These are phyloP conservation scores for Rutstroemia sp. DNA, from an alignment of 2,329 filamentous ascomycete species.

Conservation along the genomic window DNA sequence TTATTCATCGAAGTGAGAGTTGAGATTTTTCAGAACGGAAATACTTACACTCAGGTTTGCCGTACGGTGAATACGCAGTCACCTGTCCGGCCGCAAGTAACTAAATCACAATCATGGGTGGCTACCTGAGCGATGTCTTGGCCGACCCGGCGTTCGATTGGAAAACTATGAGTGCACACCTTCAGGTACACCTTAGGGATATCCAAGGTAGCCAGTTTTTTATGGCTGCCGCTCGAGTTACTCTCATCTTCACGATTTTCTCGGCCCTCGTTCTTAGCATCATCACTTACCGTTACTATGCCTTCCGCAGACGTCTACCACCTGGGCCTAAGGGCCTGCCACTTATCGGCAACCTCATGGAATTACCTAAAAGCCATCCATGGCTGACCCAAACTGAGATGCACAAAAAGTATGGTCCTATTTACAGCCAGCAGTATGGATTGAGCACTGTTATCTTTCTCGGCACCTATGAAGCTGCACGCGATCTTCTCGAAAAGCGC, in stretches of 20 bases:
- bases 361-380: conserved; percentile 16
- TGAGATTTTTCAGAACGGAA: too few relatives aligned
- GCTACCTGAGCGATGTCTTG: too few relatives aligned
- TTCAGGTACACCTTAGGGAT: background rate
- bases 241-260: background rate
- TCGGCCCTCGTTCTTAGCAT: background rate
- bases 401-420: conserved; percentile 20
- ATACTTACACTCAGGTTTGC: too few relatives aligned
- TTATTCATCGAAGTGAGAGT: too few relatives aligned
- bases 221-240: background rate
- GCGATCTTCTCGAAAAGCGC: conserved; percentile 38
- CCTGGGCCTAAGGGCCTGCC: conserved; percentile 21
- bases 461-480: conserved; percentile 36
- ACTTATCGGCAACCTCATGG: conserved; percentile 20
- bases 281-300: background rate
- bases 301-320: conserved; percentile 10
- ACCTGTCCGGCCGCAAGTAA: too few relatives aligned
- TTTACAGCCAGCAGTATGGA: conserved; percentile 16
- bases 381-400: conserved; percentile 19
- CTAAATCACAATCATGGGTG: too few relatives aligned
- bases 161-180: background rate
- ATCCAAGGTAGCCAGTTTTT: too few relatives aligned
- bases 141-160: too few relatives aligned
- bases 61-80: too few relatives aligned
- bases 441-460: conserved; percentile 34